These are phyloP conservation scores for Psilocybe cubensis DNA, from an alignment of 768 basidiomycete genomes.

Conservation along the genomic window DNA sequence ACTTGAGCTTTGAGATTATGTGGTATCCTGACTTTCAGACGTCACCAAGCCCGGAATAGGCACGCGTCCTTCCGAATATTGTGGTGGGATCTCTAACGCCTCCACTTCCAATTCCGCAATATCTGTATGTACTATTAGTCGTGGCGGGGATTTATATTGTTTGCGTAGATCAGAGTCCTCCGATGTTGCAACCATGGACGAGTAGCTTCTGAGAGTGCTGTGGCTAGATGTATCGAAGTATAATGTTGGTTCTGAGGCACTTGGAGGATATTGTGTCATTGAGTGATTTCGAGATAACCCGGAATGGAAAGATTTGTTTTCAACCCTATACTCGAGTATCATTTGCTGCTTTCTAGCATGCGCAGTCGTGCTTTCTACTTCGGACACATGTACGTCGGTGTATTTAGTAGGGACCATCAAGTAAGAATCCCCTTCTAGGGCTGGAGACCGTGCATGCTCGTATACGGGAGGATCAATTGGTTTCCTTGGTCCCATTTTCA, in stretches of 20 bases:
- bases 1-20: neutral
- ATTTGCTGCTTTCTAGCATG: neutral
- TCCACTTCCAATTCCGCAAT: constrained; percentile 25
- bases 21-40: constrained; percentile 3
- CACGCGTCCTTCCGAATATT: constrained; percentile 30
- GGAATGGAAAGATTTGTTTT: neutral
- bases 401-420: neutral
- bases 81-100: constrained; percentile 33
- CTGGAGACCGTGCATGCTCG: neutral
- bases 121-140: constrained; percentile 33
- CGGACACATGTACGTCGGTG: neutral
- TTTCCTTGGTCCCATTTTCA: neutral
- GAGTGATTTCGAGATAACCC: neutral
- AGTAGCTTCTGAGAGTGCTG: neutral
- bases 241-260: neutral
- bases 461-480: constrained; percentile 2
- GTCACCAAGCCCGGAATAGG: constrained; percentile 26
- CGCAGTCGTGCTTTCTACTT: too few relatives aligned
- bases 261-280: neutral
- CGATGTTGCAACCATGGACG: neutral
- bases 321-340: neutral
- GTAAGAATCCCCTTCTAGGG: neutral
- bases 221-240: neutral
- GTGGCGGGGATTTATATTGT: neutral
- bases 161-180: neutral